Evolutionary conservation across 208 protist species (phyloP).

Genomic region (Leishmania martiniquensis): DNA sequence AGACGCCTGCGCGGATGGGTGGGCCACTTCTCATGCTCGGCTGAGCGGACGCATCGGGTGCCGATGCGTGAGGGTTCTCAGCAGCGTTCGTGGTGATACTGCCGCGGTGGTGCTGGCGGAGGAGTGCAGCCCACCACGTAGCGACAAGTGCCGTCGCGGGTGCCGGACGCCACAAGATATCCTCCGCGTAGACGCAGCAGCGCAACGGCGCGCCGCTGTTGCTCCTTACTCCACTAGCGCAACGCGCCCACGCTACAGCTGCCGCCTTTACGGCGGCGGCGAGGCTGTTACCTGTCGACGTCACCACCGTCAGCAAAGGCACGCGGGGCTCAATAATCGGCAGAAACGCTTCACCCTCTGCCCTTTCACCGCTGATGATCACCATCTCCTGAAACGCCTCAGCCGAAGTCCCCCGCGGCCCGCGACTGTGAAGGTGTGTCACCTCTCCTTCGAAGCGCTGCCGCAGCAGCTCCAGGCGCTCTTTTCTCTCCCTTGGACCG

Average conservation of each 20-base stretch:
- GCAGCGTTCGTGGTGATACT: too few species aligned
- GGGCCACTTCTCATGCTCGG: neutral
- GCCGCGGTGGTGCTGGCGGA: neutral
- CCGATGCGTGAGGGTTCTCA: neutral
- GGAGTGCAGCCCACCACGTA: slow-evolving; percentile 6
- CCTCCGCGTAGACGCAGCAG: neutral
- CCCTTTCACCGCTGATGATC: neutral
- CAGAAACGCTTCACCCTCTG: neutral
- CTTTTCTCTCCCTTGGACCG: neutral
- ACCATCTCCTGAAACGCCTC: neutral
- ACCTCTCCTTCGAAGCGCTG: slow-evolving; percentile 6
- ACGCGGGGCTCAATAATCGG: neutral
- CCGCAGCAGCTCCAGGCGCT: neutral
- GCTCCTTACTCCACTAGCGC: neutral
- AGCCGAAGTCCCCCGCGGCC: neutral
- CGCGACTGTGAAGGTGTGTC: neutral
- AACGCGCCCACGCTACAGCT: slow-evolving; percentile 14
- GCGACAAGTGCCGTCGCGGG: slow-evolving; percentile 6
- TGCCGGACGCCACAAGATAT: slow-evolving; percentile 22
- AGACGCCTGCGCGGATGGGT: neutral
- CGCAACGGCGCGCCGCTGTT: neutral
- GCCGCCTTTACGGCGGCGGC: slow-evolving; percentile 12
- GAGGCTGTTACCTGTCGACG: slow-evolving; percentile 7
- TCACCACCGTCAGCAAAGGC: slow-evolving; percentile 5
- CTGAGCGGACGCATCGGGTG: neutral